Evolutionary conservation across 192 early-diverging fungal species (phyloP).

Genomic region (Umbelopsis sp.): DNA sequence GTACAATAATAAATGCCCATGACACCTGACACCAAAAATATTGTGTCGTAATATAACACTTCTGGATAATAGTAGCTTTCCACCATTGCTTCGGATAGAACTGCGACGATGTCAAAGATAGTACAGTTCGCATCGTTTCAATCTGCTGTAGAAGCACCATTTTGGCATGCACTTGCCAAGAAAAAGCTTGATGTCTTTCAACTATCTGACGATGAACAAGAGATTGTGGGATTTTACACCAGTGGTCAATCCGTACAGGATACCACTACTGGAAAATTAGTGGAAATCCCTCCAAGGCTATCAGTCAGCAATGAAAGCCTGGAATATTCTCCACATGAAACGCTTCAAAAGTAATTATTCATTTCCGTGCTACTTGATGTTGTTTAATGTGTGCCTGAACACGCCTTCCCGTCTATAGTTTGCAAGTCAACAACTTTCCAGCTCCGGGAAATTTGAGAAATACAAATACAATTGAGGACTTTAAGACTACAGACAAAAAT

Average conservation of each 20-base stretch:
- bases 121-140: conserved; percentile 86
- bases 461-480: conserved; percentile 96
- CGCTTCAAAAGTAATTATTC: conserved; percentile 3
- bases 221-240: conserved; percentile 66
- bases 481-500: conserved; percentile 78
- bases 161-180: conserved; percentile 84
- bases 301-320: conserved; percentile 5
- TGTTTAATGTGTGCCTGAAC: not conserved
- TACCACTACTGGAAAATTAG: conserved; percentile 23
- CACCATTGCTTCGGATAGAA: too few relatives aligned
- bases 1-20: not conserved
- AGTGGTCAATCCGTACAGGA: conserved; percentile 41
- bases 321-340: not conserved
- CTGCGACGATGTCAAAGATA: conserved; percentile 26
- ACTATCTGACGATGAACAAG: conserved; percentile 65
- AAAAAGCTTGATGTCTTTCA: conserved; percentile 85
- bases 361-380: not conserved
- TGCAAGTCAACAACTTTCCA: conserved; percentile 31
- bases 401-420: not conserved
- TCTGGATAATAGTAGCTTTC: too few relatives aligned
- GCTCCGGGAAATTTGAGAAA: conserved; percentile 71
- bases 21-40: not conserved
- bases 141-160: conserved; percentile 85
- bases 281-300: conserved; percentile 5
- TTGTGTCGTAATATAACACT: too few relatives aligned